Evolutionary conservation across 495 filamentous ascomycete genomes (phyloP).

Genomic region (Aspergillus ellipticus): DNA sequence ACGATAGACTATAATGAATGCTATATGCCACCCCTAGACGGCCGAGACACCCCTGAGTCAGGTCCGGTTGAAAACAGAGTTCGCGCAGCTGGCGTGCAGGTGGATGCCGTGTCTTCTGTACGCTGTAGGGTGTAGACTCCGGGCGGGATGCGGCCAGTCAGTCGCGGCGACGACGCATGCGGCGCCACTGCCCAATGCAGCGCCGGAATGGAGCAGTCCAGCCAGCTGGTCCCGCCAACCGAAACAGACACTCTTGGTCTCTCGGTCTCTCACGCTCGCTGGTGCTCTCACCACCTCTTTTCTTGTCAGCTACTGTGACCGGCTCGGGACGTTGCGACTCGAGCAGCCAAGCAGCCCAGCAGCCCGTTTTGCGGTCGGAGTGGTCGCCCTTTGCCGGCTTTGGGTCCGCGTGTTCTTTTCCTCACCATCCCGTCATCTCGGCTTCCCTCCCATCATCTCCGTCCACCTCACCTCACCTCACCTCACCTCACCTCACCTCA

Average conservation of each 20-base stretch:
- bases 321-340: neutral
- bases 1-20: too few species aligned
- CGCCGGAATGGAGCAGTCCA: neutral
- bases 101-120: too few species aligned
- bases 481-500: neutral
- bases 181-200: neutral
- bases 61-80: neutral
- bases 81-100: too few species aligned
- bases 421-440: neutral
- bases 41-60: too few species aligned
- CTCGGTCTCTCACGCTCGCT: too few species aligned
- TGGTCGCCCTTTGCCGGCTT: neutral
- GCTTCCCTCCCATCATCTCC: constrained; percentile 1
- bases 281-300: neutral
- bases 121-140: too few species aligned
- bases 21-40: too few species aligned
- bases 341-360: neutral
- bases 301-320: neutral
- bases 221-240: neutral
- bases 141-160: too few species aligned
- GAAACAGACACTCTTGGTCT: too few species aligned
- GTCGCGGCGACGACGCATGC: too few species aligned
- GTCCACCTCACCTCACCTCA: neutral
- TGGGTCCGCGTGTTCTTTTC: constrained; percentile 5
- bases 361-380: too few species aligned